phyloP scores from a whole-genome alignment of 345 rosid genomes.

The Eucalyptus polyanthemos region DNA sequence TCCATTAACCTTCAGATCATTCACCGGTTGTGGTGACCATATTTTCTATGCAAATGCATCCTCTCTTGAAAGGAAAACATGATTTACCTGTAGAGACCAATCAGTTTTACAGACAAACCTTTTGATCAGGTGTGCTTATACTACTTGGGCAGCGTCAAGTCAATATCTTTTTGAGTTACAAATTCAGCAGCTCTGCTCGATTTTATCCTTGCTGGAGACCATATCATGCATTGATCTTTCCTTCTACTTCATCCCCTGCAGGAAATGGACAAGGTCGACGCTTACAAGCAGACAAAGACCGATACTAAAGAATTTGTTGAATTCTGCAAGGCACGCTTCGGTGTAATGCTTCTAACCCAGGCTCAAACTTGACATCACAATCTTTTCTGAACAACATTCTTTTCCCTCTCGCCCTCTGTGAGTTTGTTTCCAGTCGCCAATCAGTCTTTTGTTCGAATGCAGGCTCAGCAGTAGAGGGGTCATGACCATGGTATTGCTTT shows the following conservation, averaged over 20 bases:
- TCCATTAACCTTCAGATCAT: neutral
- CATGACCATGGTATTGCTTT: neutral
- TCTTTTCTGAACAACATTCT: too few relatives aligned
- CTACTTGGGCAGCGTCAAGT: neutral
- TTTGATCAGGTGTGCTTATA: neutral
- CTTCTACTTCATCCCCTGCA: slow-evolving; percentile 2
- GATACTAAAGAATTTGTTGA: slow-evolving; percentile 36
- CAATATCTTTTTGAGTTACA: neutral
- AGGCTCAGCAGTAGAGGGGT: neutral
- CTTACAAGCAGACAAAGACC: slow-evolving; percentile 48
- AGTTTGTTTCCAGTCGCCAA: neutral
- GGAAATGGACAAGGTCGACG: slow-evolving; percentile 9
- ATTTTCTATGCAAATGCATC: neutral
- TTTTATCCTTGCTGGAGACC: neutral
- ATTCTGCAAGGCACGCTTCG: slow-evolving; percentile 24
- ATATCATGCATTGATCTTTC: neutral
- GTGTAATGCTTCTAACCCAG: slow-evolving; percentile 10
- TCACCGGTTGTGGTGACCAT: neutral
- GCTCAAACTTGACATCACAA: neutral
- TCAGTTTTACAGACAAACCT: neutral
- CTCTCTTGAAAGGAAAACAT: neutral
- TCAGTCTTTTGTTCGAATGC: neutral
- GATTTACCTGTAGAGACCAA: neutral
- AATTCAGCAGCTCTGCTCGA: neutral
- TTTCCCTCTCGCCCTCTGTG: neutral